Base-by-base conservation (phyloP, 1,139 yeast species). In the Blastobotrys elegans region DNA sequence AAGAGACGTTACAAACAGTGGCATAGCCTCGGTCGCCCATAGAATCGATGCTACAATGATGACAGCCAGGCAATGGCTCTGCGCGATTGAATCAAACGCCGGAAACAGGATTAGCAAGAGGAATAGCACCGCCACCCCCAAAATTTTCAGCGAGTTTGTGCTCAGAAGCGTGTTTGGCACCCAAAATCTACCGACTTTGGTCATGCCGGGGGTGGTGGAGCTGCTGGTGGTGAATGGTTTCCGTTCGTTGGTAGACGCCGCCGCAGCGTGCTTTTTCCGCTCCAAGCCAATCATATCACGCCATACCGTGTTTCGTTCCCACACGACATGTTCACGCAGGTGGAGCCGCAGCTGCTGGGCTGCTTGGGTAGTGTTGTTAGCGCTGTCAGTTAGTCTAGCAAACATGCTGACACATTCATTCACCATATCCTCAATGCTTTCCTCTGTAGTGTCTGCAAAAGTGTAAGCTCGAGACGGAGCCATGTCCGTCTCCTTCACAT, bases 221-320 rank as follows among this genome's bases (percentile, higher is more conserved):
- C 18, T 24, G 16, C 24, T 21, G 16, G 16, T 34, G 18, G 18
- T n/a, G 13, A 16, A 8, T 13, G 34, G 33, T 5, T 8, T 4
- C 6, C 16, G 7, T 10, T 16, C 13, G 7, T 33, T 14, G 5
- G 18, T 18, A 14, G 22, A 40, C 2, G 42, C 36, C 5, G 34
- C 17, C 17, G 42, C 79, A 34, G 76, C 77, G 54, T 80, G 82
- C 1, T 82, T 70, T 52, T 76, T 81, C 61, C 95, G 78, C 65
- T 90, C 96, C 60, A 89, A 69, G 11, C 92, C 92, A 63, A 89
- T 83, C 87, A 90, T 83, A 63, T 90, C 97, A 61, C 92, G 83
- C 97, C 97, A 90, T 21, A 90, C 97, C 0, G 97, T 90, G 65
- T 88, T 88, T 64, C 97, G 77, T 67, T 89, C 97, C 95, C 96